phyloP scores from a whole-genome alignment of 345 rosid species.

The Turritis glabra region DNA sequence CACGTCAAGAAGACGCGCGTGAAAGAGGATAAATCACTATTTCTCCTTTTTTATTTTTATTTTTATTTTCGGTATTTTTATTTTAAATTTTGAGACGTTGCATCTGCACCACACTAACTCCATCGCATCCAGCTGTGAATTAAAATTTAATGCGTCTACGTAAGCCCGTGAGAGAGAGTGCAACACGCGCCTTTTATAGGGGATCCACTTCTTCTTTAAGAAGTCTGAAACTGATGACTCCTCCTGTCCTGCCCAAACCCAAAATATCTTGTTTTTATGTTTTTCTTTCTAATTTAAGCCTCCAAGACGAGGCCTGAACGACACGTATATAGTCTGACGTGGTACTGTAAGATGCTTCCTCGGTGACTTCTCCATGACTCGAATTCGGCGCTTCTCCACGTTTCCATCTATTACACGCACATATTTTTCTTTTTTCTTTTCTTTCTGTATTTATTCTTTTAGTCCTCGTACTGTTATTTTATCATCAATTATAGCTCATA shows the following conservation, averaged over 20 bases:
- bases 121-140: constrained; percentile 32
- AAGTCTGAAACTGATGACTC: constrained; percentile 27
- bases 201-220: not conserved
- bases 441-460: not conserved
- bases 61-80: not conserved
- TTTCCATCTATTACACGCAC: constrained; percentile 2
- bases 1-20: not conserved
- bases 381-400: constrained; percentile 40
- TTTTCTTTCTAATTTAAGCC: not conserved
- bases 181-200: constrained; percentile 29
- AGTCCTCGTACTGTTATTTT: not conserved
- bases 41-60: not conserved
- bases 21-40: not conserved
- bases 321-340: constrained; percentile 38
- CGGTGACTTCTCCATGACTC: constrained; percentile 39
- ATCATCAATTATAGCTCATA: too few species aligned
- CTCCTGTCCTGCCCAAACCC: not conserved
- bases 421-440: not conserved
- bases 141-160: constrained; percentile 32
- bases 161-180: constrained; percentile 27
- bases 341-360: constrained; percentile 31
- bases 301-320: constrained; percentile 7
- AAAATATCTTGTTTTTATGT: constrained; percentile 22
- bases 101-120: constrained; percentile 25
- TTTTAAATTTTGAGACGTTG: too few species aligned